Evolutionary conservation across 2,329 filamentous ascomycete species (phyloP), one percentile per base, ranked within the genome.

Genomic region (Aspergillaceae sp.): DNA sequence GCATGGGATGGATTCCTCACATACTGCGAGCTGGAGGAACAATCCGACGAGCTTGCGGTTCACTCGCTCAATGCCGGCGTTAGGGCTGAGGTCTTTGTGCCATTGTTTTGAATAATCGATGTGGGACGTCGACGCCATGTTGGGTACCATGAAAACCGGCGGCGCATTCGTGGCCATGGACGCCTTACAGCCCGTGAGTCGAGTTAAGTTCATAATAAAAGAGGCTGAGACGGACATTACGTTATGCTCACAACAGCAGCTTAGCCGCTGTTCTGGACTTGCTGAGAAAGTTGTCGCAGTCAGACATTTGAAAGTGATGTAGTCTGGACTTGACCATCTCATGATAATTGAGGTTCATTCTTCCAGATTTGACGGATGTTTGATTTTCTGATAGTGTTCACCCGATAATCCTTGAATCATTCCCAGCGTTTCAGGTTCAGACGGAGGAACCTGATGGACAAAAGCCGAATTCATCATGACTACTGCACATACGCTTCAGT

Each of bases 231-330:
- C 11, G 5, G 28, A 34, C 4, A 19, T 45, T 5, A 41, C 41
- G 7, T 6, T 45, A 10, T 41, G n/a, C 11, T 40, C 43, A 6
- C 44, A 50, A 36, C 44, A 50, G 40, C 41, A 41, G 47, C 52
- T 45, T 41, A 56, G 10, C 47, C 55, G 45, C 33, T 45, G 28
- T 51, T 56, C 46, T 2, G 48, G 48, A 7, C 35, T 61, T 10
- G 46, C 56, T 8, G 45, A 52, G 28, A 58, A 59, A 33, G 57
- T 42, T 4, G 48, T 50, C 28, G 45, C 46, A 4, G 48, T 52
- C 27, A 48, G 48, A 5, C 50, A 19, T 19, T 19, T 19, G 19
- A 19, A 19, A 19, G 19, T 19, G 19, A 19, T 19, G 19, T 19
- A 19, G 19, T 19, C 19, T 19, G 1, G 2, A 19, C 1, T 2